Base-by-base conservation (phyloP, 441 rosid genomes). In the Bruguiera hainesii region DNA sequence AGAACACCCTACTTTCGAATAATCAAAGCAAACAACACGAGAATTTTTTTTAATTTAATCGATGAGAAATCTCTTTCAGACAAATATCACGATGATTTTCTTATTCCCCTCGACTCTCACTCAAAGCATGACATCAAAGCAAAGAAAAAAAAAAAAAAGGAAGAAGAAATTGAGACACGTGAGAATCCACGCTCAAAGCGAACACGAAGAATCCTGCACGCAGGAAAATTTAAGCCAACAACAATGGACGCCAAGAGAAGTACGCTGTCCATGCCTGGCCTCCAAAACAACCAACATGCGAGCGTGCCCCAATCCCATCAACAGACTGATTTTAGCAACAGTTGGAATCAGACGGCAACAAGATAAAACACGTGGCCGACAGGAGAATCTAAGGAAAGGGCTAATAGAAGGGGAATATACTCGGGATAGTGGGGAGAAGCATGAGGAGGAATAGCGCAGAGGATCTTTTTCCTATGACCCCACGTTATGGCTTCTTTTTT, bases 301-400 rank as follows among this genome's bases (percentile, higher is more conserved):
- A 9, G 35, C 42, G 61, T 66, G 69, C 61, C 48, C 31, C 60
- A 63, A 73, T 83, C 75, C 85, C 74, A 71, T 81, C 81, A 57
- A 33, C 55, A 4, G 29, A 53, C 16, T 51, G 70, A 69, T 66
- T 6, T 10, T 6, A 62, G 28, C 73, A 64, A 29, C 66, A 39
- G 6, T 33, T 60, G 7, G 20, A 69, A 65, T 71, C 62, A 64
- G 1, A 81, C 83, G 85, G 85, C 71, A 66, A 21, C 11, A 73
- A 16, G 78, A 69, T 64, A 63, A 39, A 76, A 87, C 86, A 87
- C 82, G 88, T 82, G 88, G 92, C 82, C 78, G 85, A 83, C 92
- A 87, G 79, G 84, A 87, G 85, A 70, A 82, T 80, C 74, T 8
- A 62, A 57, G 19, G 49, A 53, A 65, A 60, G 61, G 48, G 60